phyloP scores from a whole-genome alignment of 768 basidiomycete species.

The Suillus plorans region DNA sequence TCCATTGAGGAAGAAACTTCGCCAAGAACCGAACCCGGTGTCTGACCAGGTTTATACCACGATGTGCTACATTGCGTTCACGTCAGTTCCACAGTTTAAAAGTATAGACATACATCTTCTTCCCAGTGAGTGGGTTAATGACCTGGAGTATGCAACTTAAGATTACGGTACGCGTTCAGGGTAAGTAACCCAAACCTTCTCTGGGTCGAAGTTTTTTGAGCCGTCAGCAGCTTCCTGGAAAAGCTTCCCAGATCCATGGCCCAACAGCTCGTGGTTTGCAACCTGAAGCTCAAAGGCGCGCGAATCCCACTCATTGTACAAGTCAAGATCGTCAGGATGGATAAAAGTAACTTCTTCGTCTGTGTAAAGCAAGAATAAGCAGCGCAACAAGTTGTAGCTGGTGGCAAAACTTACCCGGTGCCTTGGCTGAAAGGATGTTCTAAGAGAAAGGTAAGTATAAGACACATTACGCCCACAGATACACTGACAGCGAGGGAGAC shows the following conservation, averaged over 20 bases:
- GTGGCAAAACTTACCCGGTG: conserved; percentile 54
- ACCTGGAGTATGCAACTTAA: conserved; percentile 42
- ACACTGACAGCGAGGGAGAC: conserved; percentile 74
- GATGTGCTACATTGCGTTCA: conserved; percentile 47
- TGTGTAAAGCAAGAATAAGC: conserved; percentile 22
- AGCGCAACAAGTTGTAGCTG: background rate
- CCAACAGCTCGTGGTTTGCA: conserved; percentile 86
- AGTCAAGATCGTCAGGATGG: conserved; percentile 69
- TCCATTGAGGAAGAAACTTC: conserved; percentile 91
- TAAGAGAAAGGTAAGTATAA: conserved; percentile 23
- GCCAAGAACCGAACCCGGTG: conserved; percentile 77
- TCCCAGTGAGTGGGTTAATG: conserved; percentile 78
- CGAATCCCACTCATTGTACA: conserved; percentile 78
- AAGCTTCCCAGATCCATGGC: conserved; percentile 82
- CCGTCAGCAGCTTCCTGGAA: conserved; percentile 78
- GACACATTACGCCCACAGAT: background rate
- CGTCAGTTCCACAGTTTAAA: background rate
- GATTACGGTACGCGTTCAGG: conserved; percentile 2
- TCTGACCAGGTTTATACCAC: conserved; percentile 90
- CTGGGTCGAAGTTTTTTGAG: conserved; percentile 77
- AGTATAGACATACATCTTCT: conserved; percentile 54
- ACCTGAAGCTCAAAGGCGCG: conserved; percentile 85
- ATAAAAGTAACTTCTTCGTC: conserved; percentile 82
- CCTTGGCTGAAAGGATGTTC: conserved; percentile 88
- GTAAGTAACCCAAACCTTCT: conserved; percentile 39